A percentile compares a stretch with the other conserved stretches of the same genome.
phyloP scores from a whole-genome alignment of 805 yeast species.

The Saccharomycopsis amapae region DNA sequence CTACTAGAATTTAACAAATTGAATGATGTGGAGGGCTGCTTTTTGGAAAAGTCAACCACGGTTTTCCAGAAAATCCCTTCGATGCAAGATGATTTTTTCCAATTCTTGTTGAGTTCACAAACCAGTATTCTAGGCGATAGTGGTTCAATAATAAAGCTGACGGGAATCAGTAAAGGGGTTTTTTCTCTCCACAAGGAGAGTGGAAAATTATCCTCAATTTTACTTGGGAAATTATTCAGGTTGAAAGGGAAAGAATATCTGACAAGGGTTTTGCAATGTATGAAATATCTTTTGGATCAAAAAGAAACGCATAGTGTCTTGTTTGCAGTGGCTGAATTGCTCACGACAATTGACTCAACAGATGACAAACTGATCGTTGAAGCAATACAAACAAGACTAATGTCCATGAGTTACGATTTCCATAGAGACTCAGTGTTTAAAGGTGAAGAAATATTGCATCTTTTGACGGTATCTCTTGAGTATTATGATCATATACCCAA shows the following conservation, averaged over 20 bases:
- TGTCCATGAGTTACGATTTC: slow-evolving; percentile 26
- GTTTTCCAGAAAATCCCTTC: slow-evolving; percentile 8
- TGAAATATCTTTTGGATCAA: not conserved
- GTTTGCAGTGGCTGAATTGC: slow-evolving; percentile 25
- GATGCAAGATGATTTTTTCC: slow-evolving; percentile 8
- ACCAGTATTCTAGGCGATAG: not conserved
- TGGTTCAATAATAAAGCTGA: not conserved
- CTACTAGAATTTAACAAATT: slow-evolving; percentile 45
- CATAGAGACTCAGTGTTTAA: slow-evolving; percentile 30
- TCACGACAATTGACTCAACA: slow-evolving; percentile 2
- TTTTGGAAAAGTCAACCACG: slow-evolving; percentile 30
- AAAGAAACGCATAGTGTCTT: slow-evolving; percentile 16
- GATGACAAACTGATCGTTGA: not conserved
- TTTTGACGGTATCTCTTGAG: slow-evolving; percentile 20
- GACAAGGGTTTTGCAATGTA: not conserved
- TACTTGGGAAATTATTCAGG: slow-evolving; percentile 22
- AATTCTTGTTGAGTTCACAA: slow-evolving; percentile 10
- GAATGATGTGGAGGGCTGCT: slow-evolving; percentile 38
- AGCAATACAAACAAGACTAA: not conserved
- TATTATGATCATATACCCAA: not conserved
- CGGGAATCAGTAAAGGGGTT: slow-evolving; percentile 28
- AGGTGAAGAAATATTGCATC: slow-evolving; percentile 33
- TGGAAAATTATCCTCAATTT: slow-evolving; percentile 36
- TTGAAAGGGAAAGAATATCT: not conserved
- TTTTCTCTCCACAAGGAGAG: slow-evolving; percentile 36